Evolutionary conservation across 768 basidiomycete genomes (phyloP).

Genomic region (Gymnopilus dilepis): DNA sequence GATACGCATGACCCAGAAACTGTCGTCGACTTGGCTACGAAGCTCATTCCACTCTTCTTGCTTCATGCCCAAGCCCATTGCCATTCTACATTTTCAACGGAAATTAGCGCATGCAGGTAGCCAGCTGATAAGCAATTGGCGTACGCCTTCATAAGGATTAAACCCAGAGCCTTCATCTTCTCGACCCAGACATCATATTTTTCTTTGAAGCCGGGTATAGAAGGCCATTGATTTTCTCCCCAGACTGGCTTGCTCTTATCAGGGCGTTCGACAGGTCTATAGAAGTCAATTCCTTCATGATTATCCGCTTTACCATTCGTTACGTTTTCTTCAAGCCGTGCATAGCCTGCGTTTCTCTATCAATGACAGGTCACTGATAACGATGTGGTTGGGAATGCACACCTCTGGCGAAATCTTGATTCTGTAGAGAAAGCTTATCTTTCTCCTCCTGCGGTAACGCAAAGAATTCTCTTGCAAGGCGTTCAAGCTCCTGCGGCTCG

Average conservation of each 20-base stretch:
- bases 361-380: background rate
- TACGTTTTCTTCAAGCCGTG: constrained; percentile 80
- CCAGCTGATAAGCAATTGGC: constrained; percentile 31
- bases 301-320: constrained; percentile 86
- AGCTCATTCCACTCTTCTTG: constrained; percentile 72
- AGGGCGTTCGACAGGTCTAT: constrained; percentile 71
- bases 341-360: constrained; percentile 64
- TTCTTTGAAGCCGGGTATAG: constrained; percentile 57
- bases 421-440: constrained; percentile 67
- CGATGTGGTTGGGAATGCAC: constrained; percentile 3
- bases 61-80: constrained; percentile 76
- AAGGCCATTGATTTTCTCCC: constrained; percentile 91
- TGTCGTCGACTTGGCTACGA: constrained; percentile 74
- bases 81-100: constrained; percentile 63
- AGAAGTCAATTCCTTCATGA: constrained; percentile 86
- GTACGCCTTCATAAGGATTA: constrained; percentile 87
- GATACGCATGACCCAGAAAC: constrained; percentile 89
- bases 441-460: constrained; percentile 75
- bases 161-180: constrained; percentile 85
- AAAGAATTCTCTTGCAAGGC: constrained; percentile 78
- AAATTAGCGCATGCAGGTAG: background rate
- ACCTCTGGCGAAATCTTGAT: constrained; percentile 84
- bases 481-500: constrained; percentile 69
- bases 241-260: constrained; percentile 75
- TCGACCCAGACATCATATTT: constrained; percentile 78